Conservation (phyloP, 2,329 filamentous ascomycete genomes). For the Xylariales sp. region DNA sequence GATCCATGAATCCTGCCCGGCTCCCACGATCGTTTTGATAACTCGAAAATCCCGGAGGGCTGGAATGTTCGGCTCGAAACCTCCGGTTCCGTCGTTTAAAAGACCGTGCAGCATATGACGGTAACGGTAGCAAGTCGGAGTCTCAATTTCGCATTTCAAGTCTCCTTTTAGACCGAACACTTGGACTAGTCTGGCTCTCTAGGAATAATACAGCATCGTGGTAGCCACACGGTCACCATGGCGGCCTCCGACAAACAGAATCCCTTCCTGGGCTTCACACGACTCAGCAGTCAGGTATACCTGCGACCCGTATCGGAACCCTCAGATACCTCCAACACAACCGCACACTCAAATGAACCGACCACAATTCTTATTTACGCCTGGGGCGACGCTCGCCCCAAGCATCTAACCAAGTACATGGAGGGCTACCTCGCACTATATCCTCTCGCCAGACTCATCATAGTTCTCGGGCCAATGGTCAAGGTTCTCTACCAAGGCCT, state of each 20-base stretch:
- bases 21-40: no score
- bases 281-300: slow-evolving; percentile 5
- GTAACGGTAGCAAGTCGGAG: no score
- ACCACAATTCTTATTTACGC: slow-evolving; percentile 48
- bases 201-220: no score
- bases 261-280: slow-evolving; percentile 5
- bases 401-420: slow-evolving; percentile 52
- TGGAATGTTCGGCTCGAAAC: no score
- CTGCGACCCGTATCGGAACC: slow-evolving; percentile 3
- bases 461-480: slow-evolving; percentile 46
- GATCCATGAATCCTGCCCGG: no score
- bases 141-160: no score
- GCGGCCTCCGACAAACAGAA: not conserved
- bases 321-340: slow-evolving; percentile 11
- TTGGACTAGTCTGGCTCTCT: no score
- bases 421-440: slow-evolving; percentile 47
- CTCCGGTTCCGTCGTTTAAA: no score
- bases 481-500: slow-evolving; percentile 40
- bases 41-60: no score
- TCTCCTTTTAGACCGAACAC: no score
- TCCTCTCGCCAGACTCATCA: slow-evolving; percentile 44
- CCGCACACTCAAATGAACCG: slow-evolving; percentile 26
- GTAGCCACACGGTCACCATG: no score
- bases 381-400: slow-evolving; percentile 53
- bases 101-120: no score